These are phyloP conservation scores for Cladosporium phlei DNA, from an alignment of 2,329 filamentous ascomycete species.

Conservation along the genomic window DNA sequence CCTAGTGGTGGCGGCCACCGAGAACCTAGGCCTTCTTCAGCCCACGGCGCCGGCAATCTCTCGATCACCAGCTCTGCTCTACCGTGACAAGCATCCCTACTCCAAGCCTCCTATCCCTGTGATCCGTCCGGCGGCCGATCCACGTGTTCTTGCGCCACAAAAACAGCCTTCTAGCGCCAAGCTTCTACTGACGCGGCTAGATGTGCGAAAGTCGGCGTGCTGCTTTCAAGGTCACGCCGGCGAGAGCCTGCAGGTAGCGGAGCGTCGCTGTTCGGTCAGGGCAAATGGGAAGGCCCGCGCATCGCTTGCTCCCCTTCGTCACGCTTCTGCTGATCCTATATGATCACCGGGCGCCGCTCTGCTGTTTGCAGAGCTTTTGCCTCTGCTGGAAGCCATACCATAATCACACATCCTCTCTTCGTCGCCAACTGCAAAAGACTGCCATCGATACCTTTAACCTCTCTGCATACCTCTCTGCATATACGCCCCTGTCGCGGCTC, in stretches of 20 bases:
- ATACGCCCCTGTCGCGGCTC: slow-evolving; percentile 8
- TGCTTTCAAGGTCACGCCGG: slow-evolving; percentile 9
- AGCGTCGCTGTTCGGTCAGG: not conserved
- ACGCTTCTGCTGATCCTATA: slow-evolving; percentile 14
- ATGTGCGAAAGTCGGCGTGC: slow-evolving; percentile 5
- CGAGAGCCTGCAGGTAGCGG: slow-evolving; percentile 7
- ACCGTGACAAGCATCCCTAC: slow-evolving; percentile 10
- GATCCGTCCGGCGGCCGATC: slow-evolving; percentile 10
- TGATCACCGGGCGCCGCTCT: slow-evolving; percentile 2
- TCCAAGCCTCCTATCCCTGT: too few relatives aligned
- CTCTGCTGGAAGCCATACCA: not conserved
- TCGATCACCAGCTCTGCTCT: slow-evolving; percentile 10
- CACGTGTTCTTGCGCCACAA: slow-evolving; percentile 9
- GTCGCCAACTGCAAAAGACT: not conserved
- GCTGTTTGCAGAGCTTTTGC: slow-evolving; percentile 4
- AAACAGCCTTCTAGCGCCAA: slow-evolving; percentile 14
- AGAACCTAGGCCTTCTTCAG: slow-evolving; percentile 9
- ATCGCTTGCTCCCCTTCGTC: slow-evolving; percentile 9
- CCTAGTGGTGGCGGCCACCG: not conserved
- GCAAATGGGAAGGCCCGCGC: not conserved
- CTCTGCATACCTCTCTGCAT: not conserved
- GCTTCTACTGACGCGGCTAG: slow-evolving; percentile 12
- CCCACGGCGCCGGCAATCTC: slow-evolving; percentile 13
- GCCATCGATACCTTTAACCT: not conserved
- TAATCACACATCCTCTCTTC: not conserved